Conservation (phyloP, 176 grass and related monocot genomes). For the Bothriochloa decipiens region DNA sequence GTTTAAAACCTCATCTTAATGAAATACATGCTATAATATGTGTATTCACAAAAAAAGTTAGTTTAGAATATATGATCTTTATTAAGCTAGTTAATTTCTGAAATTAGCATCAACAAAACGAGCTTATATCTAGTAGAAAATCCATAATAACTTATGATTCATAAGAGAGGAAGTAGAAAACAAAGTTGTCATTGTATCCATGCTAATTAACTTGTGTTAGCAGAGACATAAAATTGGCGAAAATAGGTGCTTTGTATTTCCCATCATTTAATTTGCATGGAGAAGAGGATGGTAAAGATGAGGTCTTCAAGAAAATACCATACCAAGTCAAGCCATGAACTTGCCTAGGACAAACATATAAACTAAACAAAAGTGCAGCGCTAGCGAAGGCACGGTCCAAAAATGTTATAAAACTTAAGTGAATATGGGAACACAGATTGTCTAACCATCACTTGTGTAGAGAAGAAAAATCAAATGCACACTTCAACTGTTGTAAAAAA, state of each 20-base stretch:
- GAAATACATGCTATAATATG: no score
- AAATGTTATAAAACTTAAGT: neutral
- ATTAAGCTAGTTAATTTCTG: neutral
- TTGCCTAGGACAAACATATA: no score
- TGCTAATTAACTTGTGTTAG: neutral
- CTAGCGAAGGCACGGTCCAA: no score
- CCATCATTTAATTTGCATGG: no score
- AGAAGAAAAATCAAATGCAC: no score
- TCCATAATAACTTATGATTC: neutral
- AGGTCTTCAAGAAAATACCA: neutral
- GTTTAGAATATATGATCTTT: no score
- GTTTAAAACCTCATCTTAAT: no score
- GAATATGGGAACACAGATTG: neutral
- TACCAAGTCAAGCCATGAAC: neutral
- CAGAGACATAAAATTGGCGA: neutral
- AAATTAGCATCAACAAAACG: neutral
- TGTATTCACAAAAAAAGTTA: no score
- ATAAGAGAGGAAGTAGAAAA: no score
- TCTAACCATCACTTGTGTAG: neutral
- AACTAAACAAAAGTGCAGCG: no score
- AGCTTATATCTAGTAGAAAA: neutral
- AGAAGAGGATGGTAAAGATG: neutral
- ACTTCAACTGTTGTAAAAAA: no score
- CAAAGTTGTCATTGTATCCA: neutral
- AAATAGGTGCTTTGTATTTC: neutral